Conservation (phyloP, 2,329 filamentous ascomycete genomes). For the Pseudogymnoascus sp. region DNA sequence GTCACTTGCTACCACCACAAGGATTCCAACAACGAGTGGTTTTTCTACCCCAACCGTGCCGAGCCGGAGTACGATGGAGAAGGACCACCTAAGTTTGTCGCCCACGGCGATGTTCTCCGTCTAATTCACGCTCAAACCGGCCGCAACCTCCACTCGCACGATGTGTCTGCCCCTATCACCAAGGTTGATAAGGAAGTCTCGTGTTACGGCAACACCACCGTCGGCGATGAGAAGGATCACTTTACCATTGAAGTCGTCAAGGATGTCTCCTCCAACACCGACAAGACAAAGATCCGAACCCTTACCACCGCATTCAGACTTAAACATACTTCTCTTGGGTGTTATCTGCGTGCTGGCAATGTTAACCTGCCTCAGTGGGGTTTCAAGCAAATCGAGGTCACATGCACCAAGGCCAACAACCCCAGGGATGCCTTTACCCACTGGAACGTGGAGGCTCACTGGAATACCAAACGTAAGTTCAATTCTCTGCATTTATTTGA, state of each 20-base stretch:
- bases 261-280: conserved; percentile 62
- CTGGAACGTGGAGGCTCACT: conserved; percentile 96
- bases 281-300: conserved; percentile 78
- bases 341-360: conserved; percentile 91
- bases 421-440: conserved; percentile 90
- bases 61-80: conserved; percentile 65
- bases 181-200: conserved; percentile 92
- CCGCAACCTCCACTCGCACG: conserved; percentile 92
- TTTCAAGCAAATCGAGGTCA: conserved; percentile 98
- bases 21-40: conserved; percentile 99
- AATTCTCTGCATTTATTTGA: neutral
- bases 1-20: conserved; percentile 99
- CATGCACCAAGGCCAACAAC: conserved; percentile 88
- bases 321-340: conserved; percentile 71
- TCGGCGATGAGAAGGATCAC: conserved; percentile 96
- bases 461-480: conserved; percentile 79
- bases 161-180: conserved; percentile 77
- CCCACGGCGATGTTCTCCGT: conserved; percentile 69
- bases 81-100: conserved; percentile 63
- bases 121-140: conserved; percentile 92
- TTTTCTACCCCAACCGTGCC: conserved; percentile 87
- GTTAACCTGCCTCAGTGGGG: conserved; percentile 97
- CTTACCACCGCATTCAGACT: conserved; percentile 90
- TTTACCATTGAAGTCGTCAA: conserved; percentile 89
- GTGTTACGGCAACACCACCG: conserved; percentile 86